These are phyloP conservation scores for Penicillium odoratum DNA, from an alignment of 495 filamentous ascomycete species.

Conservation along the genomic window DNA sequence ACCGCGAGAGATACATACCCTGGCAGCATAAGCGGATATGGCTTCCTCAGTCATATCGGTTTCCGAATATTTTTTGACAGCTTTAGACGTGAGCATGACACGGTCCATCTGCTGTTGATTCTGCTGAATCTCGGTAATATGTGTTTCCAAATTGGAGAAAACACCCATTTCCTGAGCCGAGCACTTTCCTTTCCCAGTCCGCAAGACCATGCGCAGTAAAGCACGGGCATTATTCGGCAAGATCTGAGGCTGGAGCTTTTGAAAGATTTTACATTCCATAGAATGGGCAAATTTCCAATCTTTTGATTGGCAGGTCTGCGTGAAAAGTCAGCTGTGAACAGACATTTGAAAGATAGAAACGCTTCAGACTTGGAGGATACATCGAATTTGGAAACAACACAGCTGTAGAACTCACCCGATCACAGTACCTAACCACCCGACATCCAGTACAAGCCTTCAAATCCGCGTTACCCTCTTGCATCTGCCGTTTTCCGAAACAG, in stretches of 20 bases:
- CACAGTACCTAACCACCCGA: conserved; percentile 63
- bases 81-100: conserved; percentile 53
- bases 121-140: conserved; percentile 43
- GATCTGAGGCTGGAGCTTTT: conserved; percentile 44
- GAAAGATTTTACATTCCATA: conserved; percentile 57
- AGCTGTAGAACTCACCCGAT: conserved; percentile 48
- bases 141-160: conserved; percentile 49
- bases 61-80: conserved; percentile 52
- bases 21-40: conserved; percentile 43
- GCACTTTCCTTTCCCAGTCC: conserved; percentile 34
- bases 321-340: not conserved
- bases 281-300: conserved; percentile 63
- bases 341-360: not conserved
- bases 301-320: conserved; percentile 58
- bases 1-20: conserved; percentile 29
- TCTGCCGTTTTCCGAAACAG: conserved; percentile 39
- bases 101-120: conserved; percentile 44
- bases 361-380: not conserved
- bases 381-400: not conserved
- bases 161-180: conserved; percentile 36
- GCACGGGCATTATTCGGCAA: conserved; percentile 60
- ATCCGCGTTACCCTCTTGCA: conserved; percentile 21
- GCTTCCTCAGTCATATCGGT: conserved; percentile 39
- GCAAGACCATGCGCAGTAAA: conserved; percentile 52
- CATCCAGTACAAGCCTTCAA: conserved; percentile 63